Percentiles rank a stretch among this genome's conserved stretches.
Conservation (phyloP, 208 protist genomes). For the Balamuthia mandrillaris region DNA sequence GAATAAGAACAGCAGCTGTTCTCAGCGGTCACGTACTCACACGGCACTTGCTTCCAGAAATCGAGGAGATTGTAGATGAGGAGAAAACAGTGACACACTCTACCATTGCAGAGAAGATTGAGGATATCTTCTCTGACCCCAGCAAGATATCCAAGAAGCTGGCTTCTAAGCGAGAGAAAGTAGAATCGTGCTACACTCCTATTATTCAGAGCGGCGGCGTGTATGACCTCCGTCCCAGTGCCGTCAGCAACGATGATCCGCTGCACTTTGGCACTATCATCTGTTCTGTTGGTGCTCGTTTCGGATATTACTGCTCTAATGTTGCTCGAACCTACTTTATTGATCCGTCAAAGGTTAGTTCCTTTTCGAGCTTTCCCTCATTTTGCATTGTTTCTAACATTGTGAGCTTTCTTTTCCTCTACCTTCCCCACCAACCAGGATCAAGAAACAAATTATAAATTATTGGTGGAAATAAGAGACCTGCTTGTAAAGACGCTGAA, state of each 20-base stretch:
- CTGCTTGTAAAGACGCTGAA: conserved; percentile 42
- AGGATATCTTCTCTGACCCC: background rate
- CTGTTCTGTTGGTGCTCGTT: conserved; percentile 62
- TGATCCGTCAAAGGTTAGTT: conserved; percentile 54
- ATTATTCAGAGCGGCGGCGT: conserved; percentile 73
- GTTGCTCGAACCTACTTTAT: conserved; percentile 74
- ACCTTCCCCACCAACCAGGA: background rate
- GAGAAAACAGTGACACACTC: conserved; percentile 1
- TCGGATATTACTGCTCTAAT: conserved; percentile 73
- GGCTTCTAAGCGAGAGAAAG: background rate
- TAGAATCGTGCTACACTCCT: conserved; percentile 47
- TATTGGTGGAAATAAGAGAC: conserved; percentile 47
- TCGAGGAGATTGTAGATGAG: background rate
- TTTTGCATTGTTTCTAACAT: background rate
- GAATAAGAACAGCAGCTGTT: background rate
- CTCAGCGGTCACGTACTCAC: background rate
- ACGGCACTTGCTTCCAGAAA: background rate
- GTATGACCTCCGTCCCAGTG: conserved; percentile 61
- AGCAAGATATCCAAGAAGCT: background rate
- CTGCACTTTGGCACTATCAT: conserved; percentile 66
- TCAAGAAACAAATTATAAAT: conserved; percentile 53
- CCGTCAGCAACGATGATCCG: conserved; percentile 49
- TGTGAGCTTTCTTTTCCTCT: background rate
- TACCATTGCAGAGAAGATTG: background rate
- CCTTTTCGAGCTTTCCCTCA: no score